phyloP scores from a whole-genome alignment of 2,329 filamentous ascomycete species.

The Microsporum canis region DNA sequence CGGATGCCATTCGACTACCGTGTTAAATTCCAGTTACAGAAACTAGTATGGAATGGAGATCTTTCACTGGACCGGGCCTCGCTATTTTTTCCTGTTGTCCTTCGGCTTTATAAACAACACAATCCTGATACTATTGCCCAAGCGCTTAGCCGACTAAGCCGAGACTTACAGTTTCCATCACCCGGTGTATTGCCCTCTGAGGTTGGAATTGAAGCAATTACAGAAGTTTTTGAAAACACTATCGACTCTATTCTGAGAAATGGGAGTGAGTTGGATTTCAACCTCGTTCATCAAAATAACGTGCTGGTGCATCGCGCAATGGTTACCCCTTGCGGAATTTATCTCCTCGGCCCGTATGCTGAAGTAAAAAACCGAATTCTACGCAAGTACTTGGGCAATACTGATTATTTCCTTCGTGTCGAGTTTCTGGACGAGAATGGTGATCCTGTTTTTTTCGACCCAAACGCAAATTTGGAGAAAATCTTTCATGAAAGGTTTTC shows the following conservation, averaged over 20 bases:
- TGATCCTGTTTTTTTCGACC: conserved; percentile 49
- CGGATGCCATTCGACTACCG: conserved; percentile 38
- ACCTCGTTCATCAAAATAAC: conserved; percentile 27
- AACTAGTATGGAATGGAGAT: conserved; percentile 51
- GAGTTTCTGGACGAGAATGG: conserved; percentile 66
- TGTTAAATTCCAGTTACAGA: conserved; percentile 52
- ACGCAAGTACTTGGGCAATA: conserved; percentile 50
- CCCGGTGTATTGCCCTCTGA: conserved; percentile 39
- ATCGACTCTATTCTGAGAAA: background rate
- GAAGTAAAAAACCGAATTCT: conserved; percentile 62
- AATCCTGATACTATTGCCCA: conserved; percentile 22
- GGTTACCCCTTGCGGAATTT: conserved; percentile 49
- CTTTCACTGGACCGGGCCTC: conserved; percentile 45
- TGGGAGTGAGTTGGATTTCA: background rate
- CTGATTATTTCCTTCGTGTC: conserved; percentile 57
- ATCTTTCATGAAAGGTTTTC: conserved; percentile 52
- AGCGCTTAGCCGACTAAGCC: conserved; percentile 44
- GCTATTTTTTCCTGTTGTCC: background rate
- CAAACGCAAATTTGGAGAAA: conserved; percentile 36
- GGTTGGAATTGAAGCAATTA: conserved; percentile 29
- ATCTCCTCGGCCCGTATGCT: conserved; percentile 39
- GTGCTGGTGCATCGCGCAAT: conserved; percentile 44
- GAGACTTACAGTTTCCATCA: conserved; percentile 44
- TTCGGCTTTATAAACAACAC: conserved; percentile 31
- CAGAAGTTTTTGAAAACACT: conserved; percentile 20